Evolutionary conservation across 164 flowering plant genomes (phyloP).

Genomic region (Vitis cinerea): DNA sequence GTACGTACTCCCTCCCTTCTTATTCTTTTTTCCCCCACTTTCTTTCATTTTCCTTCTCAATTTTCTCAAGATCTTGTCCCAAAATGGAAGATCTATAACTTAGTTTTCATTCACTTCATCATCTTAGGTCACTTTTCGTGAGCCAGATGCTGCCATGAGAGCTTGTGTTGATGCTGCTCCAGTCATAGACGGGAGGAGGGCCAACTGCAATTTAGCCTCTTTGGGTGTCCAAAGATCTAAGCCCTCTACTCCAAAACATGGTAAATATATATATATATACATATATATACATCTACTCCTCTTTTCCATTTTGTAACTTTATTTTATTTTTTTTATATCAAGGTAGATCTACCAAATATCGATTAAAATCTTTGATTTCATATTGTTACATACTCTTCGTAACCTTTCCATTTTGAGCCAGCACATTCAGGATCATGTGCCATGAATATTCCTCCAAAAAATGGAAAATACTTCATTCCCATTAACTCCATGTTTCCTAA

Average conservation of each 20-base stretch:
- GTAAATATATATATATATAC: constrained; percentile 22
- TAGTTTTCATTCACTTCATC: neutral
- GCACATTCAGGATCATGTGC: constrained; percentile 2
- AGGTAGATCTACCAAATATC: neutral
- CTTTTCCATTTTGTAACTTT: neutral
- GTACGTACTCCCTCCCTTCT: constrained; percentile 34
- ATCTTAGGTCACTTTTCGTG: constrained; percentile 79
- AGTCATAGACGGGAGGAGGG: constrained; percentile 96
- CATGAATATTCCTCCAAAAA: constrained; percentile 24
- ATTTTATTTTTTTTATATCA: neutral
- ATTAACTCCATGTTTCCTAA: too few species aligned
- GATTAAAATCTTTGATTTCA: neutral
- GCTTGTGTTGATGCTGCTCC: constrained; percentile 93
- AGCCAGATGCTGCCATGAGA: constrained; percentile 84
- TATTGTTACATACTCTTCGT: neutral
- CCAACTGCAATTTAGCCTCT: constrained; percentile 95
- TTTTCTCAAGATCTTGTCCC: constrained; percentile 12
- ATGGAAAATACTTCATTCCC: neutral
- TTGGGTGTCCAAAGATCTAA: constrained; percentile 89
- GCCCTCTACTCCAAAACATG: constrained; percentile 83
- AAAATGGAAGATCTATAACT: constrained; percentile 11
- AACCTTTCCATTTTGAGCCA: constrained; percentile 7
- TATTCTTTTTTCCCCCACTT: neutral
- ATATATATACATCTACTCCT: neutral
- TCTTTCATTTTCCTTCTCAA: neutral